Percentiles rank a stretch among this genome's conserved stretches.
These are phyloP conservation scores for Gentiana dahurica DNA, from an alignment of 257 asterid species.

Conservation along the genomic window DNA sequence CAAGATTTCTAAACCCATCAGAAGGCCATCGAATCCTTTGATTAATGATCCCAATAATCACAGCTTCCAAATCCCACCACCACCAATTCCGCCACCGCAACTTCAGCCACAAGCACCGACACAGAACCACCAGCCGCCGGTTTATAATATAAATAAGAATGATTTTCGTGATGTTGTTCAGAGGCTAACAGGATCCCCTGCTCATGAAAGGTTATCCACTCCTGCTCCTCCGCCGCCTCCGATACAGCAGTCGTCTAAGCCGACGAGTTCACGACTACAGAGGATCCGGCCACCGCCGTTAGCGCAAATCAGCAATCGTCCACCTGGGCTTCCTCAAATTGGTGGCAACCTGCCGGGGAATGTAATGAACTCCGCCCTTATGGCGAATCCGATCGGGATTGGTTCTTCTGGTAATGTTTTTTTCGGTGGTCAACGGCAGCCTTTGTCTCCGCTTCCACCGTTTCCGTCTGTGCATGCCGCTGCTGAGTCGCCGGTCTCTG, in stretches of 20 bases:
- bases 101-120: slow-evolving; percentile 13
- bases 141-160: slow-evolving; percentile 69
- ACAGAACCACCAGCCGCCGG: slow-evolving; percentile 66
- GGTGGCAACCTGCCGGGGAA: neutral
- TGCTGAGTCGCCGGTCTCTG: slow-evolving; percentile 50
- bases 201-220: slow-evolving; percentile 44
- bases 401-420: slow-evolving; percentile 10
- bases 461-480: slow-evolving; percentile 53
- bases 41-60: slow-evolving; percentile 5
- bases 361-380: neutral
- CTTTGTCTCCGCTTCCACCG: slow-evolving; percentile 49
- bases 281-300: slow-evolving; percentile 94
- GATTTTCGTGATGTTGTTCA: slow-evolving; percentile 88
- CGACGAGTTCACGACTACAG: slow-evolving; percentile 68
- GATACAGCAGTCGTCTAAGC: slow-evolving; percentile 10
- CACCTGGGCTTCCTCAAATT: slow-evolving; percentile 20
- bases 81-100: slow-evolving; percentile 1
- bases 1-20: slow-evolving; percentile 27
- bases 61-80: slow-evolving; percentile 9
- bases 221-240: slow-evolving; percentile 46
- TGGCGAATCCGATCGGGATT: slow-evolving; percentile 1
- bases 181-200: slow-evolving; percentile 82
- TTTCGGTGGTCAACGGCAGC: slow-evolving; percentile 34
- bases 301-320: slow-evolving; percentile 49
- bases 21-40: slow-evolving; percentile 5